phyloP scores from a whole-genome alignment of 1,139 yeast species.

The Martiniozyma asiatica region DNA sequence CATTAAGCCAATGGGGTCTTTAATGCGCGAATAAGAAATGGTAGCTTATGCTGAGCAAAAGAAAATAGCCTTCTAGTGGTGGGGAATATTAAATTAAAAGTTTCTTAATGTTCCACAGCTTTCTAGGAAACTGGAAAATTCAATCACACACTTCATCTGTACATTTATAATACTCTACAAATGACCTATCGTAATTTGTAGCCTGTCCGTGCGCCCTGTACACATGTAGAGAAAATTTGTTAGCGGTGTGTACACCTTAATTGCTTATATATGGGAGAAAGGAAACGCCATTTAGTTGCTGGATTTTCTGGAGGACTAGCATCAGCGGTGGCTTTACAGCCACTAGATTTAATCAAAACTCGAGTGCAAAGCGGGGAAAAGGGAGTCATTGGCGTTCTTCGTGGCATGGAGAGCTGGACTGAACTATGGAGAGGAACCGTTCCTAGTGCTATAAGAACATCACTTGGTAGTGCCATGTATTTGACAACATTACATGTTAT shows the following conservation, averaged over 20 bases:
- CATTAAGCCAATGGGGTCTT: not conserved
- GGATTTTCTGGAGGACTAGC: conserved; percentile 85
- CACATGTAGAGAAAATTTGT: not conserved
- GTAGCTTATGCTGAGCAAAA: too few relatives aligned
- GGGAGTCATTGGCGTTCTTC: conserved; percentile 36
- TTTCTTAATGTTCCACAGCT: not conserved
- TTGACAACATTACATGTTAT: conserved; percentile 57
- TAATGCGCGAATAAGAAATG: not conserved
- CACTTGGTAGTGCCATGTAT: conserved; percentile 83
- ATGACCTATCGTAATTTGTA: too few relatives aligned
- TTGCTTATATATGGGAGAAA: conserved; percentile 3
- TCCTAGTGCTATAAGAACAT: conserved; percentile 82
- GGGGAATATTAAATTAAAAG: not conserved
- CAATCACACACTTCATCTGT: not conserved
- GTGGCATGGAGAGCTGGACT: conserved; percentile 32
- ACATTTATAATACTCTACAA: too few relatives aligned
- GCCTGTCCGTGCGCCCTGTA: too few relatives aligned
- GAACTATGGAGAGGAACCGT: conserved; percentile 89
- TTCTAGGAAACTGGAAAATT: not conserved
- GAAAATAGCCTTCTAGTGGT: not conserved
- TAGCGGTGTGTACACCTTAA: not conserved
- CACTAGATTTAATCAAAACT: conserved; percentile 82
- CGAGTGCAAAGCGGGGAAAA: conserved; percentile 76
- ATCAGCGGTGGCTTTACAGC: conserved; percentile 75
- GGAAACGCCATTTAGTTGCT: conserved; percentile 47